Evolutionary conservation across 129 eudicot species (phyloP), one percentile per base, ranked within the genome.

Genomic region (Chrysanthemum lavandulifolium): DNA sequence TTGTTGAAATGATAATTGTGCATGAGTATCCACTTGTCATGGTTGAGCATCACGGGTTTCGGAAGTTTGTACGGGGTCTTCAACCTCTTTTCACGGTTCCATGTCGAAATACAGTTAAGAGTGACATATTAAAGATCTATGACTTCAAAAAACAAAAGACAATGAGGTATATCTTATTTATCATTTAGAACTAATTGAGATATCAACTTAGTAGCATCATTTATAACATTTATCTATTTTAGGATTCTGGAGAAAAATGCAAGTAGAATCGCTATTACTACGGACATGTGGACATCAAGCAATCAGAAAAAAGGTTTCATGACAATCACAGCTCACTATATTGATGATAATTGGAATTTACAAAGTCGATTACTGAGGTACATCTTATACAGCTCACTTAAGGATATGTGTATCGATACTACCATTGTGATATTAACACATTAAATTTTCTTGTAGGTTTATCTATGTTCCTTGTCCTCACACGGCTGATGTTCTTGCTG

Each of bases 301-400:
- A 60, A 23, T 52, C 36, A 48, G 45, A 68, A 25, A 80, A 68
- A 62, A 2, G 57, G 70, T 1, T 80, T 45, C 40, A 68, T 80
- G 84, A 72, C 73, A 0, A 40, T 75, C 7, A 80, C 76, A 1
- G 48, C 80, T 3, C 84, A n/a, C 43, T 61, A 10, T 8, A 60
- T 75, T n/a, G 84, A 75, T 70, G 68, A 51, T 16, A 11, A 3
- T 2, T 75, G 81, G 84, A 27, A 21, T 7, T 14, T 81, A 16
- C 80, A 71, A 68, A 74, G 73, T 29, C 57, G 21, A 18, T 51
- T 74, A 47, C 7, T 80, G 72, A 80, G 77, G 80, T 80, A 61
- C 11, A 21, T 8, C 3, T 27, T 6, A 0, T 12, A n/a, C n/a
- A n/a, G n/a, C n/a, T n/a, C n/a, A 48, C 13, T 16, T 59, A n/a